Conservation (phyloP, 129 eudicot genomes). For the Pseudognaphalium luteoalbum region DNA sequence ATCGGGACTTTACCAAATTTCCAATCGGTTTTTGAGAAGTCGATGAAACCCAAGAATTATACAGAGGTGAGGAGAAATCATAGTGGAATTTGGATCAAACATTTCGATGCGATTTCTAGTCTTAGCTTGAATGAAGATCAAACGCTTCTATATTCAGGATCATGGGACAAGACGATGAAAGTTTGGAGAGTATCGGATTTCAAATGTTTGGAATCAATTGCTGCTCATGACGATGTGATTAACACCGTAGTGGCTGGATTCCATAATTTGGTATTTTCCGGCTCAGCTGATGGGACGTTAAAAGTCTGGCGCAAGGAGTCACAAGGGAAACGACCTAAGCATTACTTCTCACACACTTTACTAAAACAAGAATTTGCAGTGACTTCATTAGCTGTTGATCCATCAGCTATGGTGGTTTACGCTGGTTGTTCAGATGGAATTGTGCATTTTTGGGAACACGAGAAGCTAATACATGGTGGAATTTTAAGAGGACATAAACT, state of each 20-base stretch:
- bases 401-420: conserved; percentile 36
- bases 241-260: conserved; percentile 69
- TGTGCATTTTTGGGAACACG: conserved; percentile 65
- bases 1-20: conserved; percentile 60
- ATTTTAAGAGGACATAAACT: conserved; percentile 64
- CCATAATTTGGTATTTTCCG: conserved; percentile 58
- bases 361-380: conserved; percentile 73
- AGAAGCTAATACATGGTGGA: conserved; percentile 46
- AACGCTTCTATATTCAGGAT: conserved; percentile 57
- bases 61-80: conserved; percentile 37
- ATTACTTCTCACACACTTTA: conserved; percentile 55
- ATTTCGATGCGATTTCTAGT: conserved; percentile 63
- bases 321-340: conserved; percentile 64
- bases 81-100: conserved; percentile 62
- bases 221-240: conserved; percentile 70
- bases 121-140: conserved; percentile 64
- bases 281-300: conserved; percentile 75
- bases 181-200: conserved; percentile 68
- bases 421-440: conserved; percentile 75
- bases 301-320: conserved; percentile 69
- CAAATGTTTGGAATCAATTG: conserved; percentile 66
- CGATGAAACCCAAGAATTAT: conserved; percentile 52
- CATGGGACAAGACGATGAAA: conserved; percentile 76
- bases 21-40: conserved; percentile 43
- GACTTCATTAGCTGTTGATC: conserved; percentile 57